Percentiles rank a stretch among this genome's conserved stretches.
Conservation (phyloP, 176 grass and related monocot genomes). For the Oryza officinalis region DNA sequence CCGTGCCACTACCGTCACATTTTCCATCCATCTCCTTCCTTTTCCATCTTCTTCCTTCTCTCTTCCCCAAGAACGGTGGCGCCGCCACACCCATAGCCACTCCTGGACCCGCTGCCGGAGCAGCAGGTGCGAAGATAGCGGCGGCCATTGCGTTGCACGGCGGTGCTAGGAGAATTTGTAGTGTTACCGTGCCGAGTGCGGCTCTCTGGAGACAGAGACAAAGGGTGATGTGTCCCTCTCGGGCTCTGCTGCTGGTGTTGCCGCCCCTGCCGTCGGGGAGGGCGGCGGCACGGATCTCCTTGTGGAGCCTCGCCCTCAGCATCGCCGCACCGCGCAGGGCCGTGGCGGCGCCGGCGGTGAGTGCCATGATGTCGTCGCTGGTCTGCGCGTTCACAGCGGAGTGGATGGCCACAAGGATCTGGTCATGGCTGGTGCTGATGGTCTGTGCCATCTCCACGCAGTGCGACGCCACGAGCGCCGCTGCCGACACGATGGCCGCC, state of each 20-base stretch:
- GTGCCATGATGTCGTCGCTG: conserved; percentile 84
- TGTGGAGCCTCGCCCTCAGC: conserved; percentile 79
- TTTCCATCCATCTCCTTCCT: too few relatives aligned
- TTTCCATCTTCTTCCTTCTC: conserved; percentile 33
- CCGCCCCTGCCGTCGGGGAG: conserved; percentile 9
- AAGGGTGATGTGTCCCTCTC: conserved; percentile 57
- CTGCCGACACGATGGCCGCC: conserved; percentile 65
- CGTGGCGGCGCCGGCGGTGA: conserved; percentile 86
- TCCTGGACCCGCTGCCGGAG: neutral
- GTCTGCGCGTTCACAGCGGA: conserved; percentile 84
- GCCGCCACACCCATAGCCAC: neutral
- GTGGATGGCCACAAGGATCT: conserved; percentile 71
- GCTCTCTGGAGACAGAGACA: conserved; percentile 61
- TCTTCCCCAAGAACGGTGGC: conserved; percentile 5
- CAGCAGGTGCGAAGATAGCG: conserved; percentile 37
- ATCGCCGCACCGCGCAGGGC: conserved; percentile 73
- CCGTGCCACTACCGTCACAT: too few relatives aligned
- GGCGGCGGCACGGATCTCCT: conserved; percentile 69
- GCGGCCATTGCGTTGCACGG: conserved; percentile 65
- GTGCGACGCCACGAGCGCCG: conserved; percentile 85
- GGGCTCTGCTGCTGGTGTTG: conserved; percentile 37
- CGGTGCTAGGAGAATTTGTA: conserved; percentile 42
- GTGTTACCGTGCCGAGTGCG: too few relatives aligned
- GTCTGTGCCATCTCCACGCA: conserved; percentile 91
- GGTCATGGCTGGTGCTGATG: conserved; percentile 73